Conservation (phyloP, 148 eudicot species). For the Diospyros kaki region DNA sequence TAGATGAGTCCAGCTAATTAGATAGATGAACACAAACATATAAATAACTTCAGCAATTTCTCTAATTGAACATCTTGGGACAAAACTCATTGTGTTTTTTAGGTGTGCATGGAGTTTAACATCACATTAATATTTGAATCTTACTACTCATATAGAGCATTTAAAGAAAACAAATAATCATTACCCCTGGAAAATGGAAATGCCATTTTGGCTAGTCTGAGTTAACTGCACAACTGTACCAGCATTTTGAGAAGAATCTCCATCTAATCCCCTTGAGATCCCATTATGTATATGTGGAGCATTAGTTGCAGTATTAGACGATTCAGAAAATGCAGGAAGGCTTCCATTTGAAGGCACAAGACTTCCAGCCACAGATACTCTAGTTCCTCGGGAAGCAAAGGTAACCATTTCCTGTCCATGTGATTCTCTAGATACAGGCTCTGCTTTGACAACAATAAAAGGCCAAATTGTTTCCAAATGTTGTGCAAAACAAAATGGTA, state of each 20-base stretch:
- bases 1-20: no score
- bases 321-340: conserved; percentile 26
- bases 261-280: conserved; percentile 27
- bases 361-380: conserved; percentile 22
- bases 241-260: conserved; percentile 32
- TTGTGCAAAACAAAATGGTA: neutral
- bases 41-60: neutral
- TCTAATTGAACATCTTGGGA: neutral
- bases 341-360: conserved; percentile 29
- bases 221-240: conserved; percentile 31
- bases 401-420: conserved; percentile 48
- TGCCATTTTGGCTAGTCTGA: conserved; percentile 44
- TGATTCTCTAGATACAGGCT: conserved; percentile 21
- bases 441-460: conserved; percentile 18
- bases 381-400: conserved; percentile 33
- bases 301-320: conserved; percentile 26
- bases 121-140: conserved; percentile 16
- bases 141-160: conserved; percentile 7
- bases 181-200: conserved; percentile 73
- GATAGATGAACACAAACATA: neutral
- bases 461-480: neutral
- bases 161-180: neutral
- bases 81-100: neutral
- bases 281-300: conserved; percentile 36
- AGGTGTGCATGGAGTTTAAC: neutral